A percentile compares a stretch with the other conserved stretches of the same genome.
These are phyloP conservation scores for Ustilago esculenta DNA, from an alignment of 1,284 basidiomycete genomes.

Conservation along the genomic window DNA sequence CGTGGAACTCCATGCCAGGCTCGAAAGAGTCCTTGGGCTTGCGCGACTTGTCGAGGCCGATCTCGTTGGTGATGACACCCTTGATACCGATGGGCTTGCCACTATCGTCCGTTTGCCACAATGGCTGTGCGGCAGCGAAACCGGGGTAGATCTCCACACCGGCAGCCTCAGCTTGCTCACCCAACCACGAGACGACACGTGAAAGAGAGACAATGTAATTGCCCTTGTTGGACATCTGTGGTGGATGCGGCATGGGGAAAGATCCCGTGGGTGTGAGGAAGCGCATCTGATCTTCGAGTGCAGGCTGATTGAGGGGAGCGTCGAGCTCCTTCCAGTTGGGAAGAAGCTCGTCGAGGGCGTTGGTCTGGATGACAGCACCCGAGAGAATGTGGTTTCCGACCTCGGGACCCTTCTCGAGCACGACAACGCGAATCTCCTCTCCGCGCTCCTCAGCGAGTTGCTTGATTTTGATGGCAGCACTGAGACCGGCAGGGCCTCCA, in stretches of 20 bases:
- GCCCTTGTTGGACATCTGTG: slow-evolving; percentile 93
- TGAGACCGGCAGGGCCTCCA: slow-evolving; percentile 91
- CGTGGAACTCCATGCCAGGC: slow-evolving; percentile 95
- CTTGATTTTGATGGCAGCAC: slow-evolving; percentile 94
- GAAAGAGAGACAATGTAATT: slow-evolving; percentile 95
- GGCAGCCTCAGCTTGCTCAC: slow-evolving; percentile 83
- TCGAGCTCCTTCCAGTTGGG: slow-evolving; percentile 81
- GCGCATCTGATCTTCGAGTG: slow-evolving; percentile 84
- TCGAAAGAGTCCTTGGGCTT: slow-evolving; percentile 89
- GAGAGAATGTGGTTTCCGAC: slow-evolving; percentile 94
- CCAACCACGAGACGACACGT: slow-evolving; percentile 88
- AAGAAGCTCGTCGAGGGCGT: slow-evolving; percentile 88
- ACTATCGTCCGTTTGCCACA: slow-evolving; percentile 78
- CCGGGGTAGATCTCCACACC: slow-evolving; percentile 98
- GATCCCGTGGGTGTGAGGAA: slow-evolving; percentile 79
- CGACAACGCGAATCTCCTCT: slow-evolving; percentile 86
- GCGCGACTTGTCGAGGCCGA: slow-evolving; percentile 83
- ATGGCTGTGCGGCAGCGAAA: slow-evolving; percentile 86
- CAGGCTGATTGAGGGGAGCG: slow-evolving; percentile 78
- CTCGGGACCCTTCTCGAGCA: slow-evolving; percentile 94
- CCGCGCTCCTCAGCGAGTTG: slow-evolving; percentile 84
- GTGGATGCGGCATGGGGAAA: slow-evolving; percentile 91
- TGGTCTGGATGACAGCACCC: slow-evolving; percentile 92
- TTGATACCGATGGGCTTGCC: slow-evolving; percentile 72
- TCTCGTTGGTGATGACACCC: slow-evolving; percentile 93